Evolutionary conservation across 495 filamentous ascomycete species (phyloP).

Genomic region (Aspergillus taichungensis): DNA sequence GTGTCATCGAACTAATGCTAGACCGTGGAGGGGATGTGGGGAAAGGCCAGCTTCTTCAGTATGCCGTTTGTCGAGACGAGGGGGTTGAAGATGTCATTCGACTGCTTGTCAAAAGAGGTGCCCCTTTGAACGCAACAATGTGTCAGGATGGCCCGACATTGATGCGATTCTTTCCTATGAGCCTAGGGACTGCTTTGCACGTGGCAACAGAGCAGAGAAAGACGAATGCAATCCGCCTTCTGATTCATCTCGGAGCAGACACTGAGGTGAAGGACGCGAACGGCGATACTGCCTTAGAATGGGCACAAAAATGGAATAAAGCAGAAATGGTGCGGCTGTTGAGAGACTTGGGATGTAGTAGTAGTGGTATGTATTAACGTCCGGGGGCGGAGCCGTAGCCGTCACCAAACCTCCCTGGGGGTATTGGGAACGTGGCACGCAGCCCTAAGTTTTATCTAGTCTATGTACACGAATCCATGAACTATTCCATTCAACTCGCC

Average conservation of each 20-base stretch:
- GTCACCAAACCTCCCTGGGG: no score
- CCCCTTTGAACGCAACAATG: constrained; percentile 9
- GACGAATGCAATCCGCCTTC: background rate
- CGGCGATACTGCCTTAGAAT: background rate
- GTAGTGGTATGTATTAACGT: no score
- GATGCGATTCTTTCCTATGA: constrained; percentile 7
- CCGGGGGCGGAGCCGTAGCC: no score
- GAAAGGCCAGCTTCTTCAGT: constrained; percentile 15
- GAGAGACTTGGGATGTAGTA: background rate
- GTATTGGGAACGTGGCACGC: no score
- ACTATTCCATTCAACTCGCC: no score
- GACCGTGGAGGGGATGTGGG: constrained; percentile 9
- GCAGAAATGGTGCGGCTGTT: background rate
- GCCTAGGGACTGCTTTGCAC: constrained; percentile 9
- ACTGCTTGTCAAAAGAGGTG: constrained; percentile 9
- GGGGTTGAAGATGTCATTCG: constrained; percentile 6
- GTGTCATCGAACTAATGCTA: constrained; percentile 9
- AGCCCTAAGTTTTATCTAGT: no score
- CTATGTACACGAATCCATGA: no score
- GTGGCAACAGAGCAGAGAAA: constrained; percentile 6
- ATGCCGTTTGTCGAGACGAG: constrained; percentile 6
- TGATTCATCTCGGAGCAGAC: background rate
- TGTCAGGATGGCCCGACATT: constrained; percentile 7
- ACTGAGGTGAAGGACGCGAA: background rate
- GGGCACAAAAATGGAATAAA: background rate